These are phyloP conservation scores for Amoebophrya sp. DNA, from an alignment of 169 alveolate species.

Conservation along the genomic window DNA sequence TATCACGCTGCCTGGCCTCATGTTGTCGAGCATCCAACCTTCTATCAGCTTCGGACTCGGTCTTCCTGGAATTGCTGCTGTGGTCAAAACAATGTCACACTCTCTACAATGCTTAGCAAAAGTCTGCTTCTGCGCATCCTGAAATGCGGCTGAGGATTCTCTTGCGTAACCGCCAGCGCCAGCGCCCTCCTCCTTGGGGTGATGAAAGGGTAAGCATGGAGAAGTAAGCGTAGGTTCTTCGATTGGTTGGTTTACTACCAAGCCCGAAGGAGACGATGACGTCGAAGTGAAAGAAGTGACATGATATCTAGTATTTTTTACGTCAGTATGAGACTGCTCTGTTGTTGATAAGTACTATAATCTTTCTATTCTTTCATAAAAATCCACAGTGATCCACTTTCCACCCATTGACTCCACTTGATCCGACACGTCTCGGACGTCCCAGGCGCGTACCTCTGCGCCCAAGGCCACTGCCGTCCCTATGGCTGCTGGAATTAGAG, in stretches of 20 bases:
- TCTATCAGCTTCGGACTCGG: constrained; percentile 74
- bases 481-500: constrained; percentile 75
- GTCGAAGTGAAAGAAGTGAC: too few relatives aligned
- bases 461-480: constrained; percentile 77
- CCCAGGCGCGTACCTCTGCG: constrained; percentile 73
- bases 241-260: too few relatives aligned
- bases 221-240: too few relatives aligned
- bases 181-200: constrained; percentile 61
- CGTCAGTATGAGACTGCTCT: too few relatives aligned
- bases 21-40: constrained; percentile 58
- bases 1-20: constrained; percentile 72
- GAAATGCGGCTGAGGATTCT: constrained; percentile 59
- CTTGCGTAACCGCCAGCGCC: constrained; percentile 70
- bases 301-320: too few relatives aligned
- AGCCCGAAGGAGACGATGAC: too few relatives aligned
- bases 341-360: too few relatives aligned
- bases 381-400: constrained; percentile 50
- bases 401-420: constrained; percentile 70
- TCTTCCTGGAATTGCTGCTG: constrained; percentile 82
- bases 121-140: constrained; percentile 60
- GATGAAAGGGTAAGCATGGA: too few relatives aligned
- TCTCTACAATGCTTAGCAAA: constrained; percentile 63
- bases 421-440: constrained; percentile 65
- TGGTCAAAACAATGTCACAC: constrained; percentile 76
- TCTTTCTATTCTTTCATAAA: too few relatives aligned